Base-by-base conservation (phyloP, 768 basidiomycete species). In the Candolleomyces eurysporus region DNA sequence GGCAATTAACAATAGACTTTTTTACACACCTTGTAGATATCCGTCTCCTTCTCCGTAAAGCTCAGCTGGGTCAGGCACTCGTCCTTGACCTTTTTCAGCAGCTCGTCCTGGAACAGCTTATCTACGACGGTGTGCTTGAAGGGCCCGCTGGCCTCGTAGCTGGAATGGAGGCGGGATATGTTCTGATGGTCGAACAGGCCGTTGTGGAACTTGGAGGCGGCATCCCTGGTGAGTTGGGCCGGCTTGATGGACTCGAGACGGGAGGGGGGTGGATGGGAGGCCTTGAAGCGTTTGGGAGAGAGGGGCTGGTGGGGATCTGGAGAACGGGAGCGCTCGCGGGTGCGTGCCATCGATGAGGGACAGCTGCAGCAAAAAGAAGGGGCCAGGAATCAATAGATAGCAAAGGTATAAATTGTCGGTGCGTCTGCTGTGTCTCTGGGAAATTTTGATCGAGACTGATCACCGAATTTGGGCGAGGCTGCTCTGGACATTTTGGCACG, bases 11-110 rank as follows among this genome's bases (percentile, higher is more conserved):
- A 50, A 21, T 19, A 21, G 13, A 50, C 21, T 14, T 50, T 19
- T 19, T 19, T 13, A 53, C 77, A 61, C 62, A 91, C 92, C 87
- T 92, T 94, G 85, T 98, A 98, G 65, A 98, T 98, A 70, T 98
- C 96, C 2, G 96, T 98, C 80, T 98, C 92, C 77, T 97, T 98
- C 78, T 94, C 89, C 3, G 90, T 84, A 71, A 96, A 94, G 72
- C 81, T 88, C 63, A 96, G 82, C 68, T 94, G 85, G 55, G 78
- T 75, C 59, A 91, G 74, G 66, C 91, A 92, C 73, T 96, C 94
- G 67, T 94, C 89, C 75, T 92, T 90, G 62, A 94, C 94, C 36
- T 82, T 82, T 67, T 80, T 79, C 36, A 98, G 80, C 30, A 98
- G 81, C 7, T 89, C 89, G 65, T 95, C 89, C 67, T 90, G 87